Conservation (phyloP, 2,329 filamentous ascomycete genomes). For the Cryphonectria nitschkei region DNA sequence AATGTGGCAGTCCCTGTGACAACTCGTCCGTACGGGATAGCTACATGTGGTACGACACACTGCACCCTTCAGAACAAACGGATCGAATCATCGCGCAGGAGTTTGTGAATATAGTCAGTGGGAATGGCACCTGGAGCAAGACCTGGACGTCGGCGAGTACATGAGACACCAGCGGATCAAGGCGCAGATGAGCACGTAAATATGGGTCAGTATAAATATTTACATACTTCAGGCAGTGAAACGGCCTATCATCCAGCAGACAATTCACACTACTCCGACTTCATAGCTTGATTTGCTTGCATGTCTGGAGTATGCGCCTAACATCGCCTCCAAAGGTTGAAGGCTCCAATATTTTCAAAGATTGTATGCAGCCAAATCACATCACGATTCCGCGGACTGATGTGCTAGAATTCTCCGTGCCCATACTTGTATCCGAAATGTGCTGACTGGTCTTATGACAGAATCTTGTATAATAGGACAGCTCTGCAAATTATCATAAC, state of each 20-base stretch:
- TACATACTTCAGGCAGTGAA: neutral
- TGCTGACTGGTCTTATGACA: too few species aligned
- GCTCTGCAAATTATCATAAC: too few species aligned
- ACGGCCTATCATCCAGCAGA: neutral
- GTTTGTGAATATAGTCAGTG: slow-evolving; percentile 56
- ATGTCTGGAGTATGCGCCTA: neutral
- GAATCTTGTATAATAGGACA: too few species aligned
- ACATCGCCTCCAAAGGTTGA: neutral
- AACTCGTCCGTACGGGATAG: slow-evolving; percentile 45
- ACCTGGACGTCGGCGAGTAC: slow-evolving; percentile 20
- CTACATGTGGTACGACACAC: slow-evolving; percentile 58
- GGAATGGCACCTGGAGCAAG: slow-evolving; percentile 35
- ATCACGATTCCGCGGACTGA: too few species aligned
- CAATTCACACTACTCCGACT: neutral
- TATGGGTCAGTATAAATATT: neutral
- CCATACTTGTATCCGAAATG: too few species aligned
- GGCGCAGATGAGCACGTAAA: neutral
- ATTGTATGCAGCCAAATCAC: neutral
- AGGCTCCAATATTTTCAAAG: neutral
- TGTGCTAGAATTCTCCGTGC: too few species aligned
- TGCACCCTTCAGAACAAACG: slow-evolving; percentile 62
- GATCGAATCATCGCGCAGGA: slow-evolving; percentile 55
- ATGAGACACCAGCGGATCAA: neutral
- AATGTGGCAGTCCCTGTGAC: slow-evolving; percentile 47
- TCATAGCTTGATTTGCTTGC: neutral